Conservation (phyloP, 208 protist genomes). For the Acanthamoeba quina region DNA sequence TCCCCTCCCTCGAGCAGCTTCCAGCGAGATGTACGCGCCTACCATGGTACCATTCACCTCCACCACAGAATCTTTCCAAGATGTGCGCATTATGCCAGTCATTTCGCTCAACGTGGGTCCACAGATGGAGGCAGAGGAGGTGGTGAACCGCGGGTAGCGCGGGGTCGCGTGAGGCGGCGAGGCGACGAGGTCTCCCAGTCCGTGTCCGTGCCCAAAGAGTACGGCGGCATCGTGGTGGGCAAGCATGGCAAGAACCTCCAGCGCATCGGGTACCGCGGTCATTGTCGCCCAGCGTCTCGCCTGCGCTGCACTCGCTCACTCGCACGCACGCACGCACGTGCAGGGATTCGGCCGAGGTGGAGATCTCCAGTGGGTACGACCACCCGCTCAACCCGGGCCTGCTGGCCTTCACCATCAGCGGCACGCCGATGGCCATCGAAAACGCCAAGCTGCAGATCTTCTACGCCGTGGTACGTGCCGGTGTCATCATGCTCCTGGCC, state of each 20-base stretch:
- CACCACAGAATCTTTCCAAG: not conserved
- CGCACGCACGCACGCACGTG: not conserved
- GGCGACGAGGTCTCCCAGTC: not conserved
- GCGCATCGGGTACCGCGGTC: not conserved
- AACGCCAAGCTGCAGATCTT: slow-evolving; percentile 33
- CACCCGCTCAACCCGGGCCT: not conserved
- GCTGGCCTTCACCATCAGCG: slow-evolving; percentile 29
- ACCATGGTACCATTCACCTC: not conserved
- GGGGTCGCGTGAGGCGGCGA: not conserved
- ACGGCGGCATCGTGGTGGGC: not conserved
- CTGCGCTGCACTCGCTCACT: not conserved
- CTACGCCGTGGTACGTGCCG: not conserved
- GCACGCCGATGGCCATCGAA: slow-evolving; percentile 6
- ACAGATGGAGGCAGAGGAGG: not conserved
- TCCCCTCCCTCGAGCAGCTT: not conserved
- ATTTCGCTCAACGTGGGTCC: no score
- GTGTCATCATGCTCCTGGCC: not conserved
- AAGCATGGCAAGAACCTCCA: slow-evolving; percentile 21
- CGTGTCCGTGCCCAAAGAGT: slow-evolving; percentile 13
- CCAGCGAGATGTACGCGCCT: not conserved
- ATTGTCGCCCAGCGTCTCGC: not conserved
- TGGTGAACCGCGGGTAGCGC: not conserved
- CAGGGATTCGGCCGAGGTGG: not conserved
- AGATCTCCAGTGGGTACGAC: not conserved
- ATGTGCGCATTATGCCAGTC: not conserved